Conservation (phyloP, 2,329 filamentous ascomycete species). For the Calonectria crousiana region DNA sequence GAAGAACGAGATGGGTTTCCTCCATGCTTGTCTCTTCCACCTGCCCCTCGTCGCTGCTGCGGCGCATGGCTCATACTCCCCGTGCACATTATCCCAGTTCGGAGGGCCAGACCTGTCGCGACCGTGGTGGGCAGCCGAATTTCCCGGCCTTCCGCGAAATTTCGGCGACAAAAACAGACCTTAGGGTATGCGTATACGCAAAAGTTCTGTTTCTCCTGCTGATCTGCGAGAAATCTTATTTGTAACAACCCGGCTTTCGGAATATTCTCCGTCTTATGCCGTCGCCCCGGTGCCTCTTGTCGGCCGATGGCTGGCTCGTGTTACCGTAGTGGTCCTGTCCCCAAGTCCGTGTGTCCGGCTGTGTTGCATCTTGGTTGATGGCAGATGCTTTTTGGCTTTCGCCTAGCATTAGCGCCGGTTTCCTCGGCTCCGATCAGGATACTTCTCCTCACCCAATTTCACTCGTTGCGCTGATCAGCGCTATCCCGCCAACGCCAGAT, state of each 20-base stretch:
- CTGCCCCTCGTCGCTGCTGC: constrained; percentile 6
- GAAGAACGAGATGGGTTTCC: background rate
- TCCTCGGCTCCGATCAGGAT: constrained; percentile 40
- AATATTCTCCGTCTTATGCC: background rate
- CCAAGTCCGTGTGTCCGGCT: constrained; percentile 5
- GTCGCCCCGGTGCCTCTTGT: constrained; percentile 31
- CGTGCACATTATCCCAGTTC: background rate
- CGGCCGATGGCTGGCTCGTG: constrained; percentile 33
- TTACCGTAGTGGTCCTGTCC: background rate
- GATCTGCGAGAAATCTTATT: background rate
- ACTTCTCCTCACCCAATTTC: constrained; percentile 15
- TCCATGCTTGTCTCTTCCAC: constrained; percentile 11
- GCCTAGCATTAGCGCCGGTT: constrained; percentile 30
- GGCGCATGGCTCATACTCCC: constrained; percentile 2
- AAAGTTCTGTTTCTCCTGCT: constrained; percentile 13
- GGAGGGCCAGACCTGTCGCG: background rate
- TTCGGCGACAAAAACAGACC: background rate
- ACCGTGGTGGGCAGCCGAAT: constrained; percentile 17
- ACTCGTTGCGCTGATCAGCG: constrained; percentile 27
- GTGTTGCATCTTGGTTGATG: background rate
- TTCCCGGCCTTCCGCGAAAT: constrained; percentile 13
- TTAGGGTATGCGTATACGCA: background rate
- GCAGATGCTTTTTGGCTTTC: constrained; percentile 22
- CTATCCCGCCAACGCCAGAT: constrained; percentile 4
- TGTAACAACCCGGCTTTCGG: background rate